Evolutionary conservation across 1,139 yeast species (phyloP).

Genomic region (Tardiomyces depauwii): DNA sequence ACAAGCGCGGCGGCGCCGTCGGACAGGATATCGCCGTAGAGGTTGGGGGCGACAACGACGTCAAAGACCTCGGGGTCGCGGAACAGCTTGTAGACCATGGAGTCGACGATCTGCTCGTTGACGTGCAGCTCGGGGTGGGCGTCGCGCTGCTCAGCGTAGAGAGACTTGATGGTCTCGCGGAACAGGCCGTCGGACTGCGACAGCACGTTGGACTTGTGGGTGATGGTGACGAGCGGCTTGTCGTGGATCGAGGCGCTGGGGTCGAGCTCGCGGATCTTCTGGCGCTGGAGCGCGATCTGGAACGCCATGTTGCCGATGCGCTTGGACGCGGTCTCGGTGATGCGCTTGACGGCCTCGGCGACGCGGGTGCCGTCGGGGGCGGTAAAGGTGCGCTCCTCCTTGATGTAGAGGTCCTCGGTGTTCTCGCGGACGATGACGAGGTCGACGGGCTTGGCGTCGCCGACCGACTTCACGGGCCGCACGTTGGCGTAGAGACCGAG

Average conservation of each 20-base stretch:
- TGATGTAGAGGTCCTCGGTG: constrained; percentile 93
- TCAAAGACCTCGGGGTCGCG: constrained; percentile 96
- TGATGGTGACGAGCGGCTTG: constrained; percentile 72
- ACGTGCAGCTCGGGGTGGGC: constrained; percentile 30
- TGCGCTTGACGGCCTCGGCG: constrained; percentile 96
- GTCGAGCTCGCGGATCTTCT: constrained; percentile 57
- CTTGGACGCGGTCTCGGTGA: constrained; percentile 75
- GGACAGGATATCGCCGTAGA: constrained; percentile 92
- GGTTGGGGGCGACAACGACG: constrained; percentile 96
- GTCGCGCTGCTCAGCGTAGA: constrained; percentile 56
- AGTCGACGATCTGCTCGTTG: constrained; percentile 95
- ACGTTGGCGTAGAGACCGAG: constrained; percentile 92
- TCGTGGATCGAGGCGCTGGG: constrained; percentile 35
- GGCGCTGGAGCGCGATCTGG: constrained; percentile 88
- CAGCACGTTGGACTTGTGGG: constrained; percentile 93
- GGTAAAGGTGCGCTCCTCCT: constrained; percentile 71
- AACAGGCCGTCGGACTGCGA: constrained; percentile 90
- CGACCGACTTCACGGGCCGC: constrained; percentile 93
- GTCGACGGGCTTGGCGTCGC: constrained; percentile 79
- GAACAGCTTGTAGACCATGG: constrained; percentile 98
- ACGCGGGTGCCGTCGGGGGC: constrained; percentile 69
- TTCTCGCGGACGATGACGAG: constrained; percentile 97
- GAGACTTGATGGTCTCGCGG: constrained; percentile 78
- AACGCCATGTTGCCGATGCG: constrained; percentile 85
- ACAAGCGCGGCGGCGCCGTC: constrained; percentile 99